Base-by-base conservation (phyloP, 768 basidiomycete genomes). In the Phylloporus sp. region DNA sequence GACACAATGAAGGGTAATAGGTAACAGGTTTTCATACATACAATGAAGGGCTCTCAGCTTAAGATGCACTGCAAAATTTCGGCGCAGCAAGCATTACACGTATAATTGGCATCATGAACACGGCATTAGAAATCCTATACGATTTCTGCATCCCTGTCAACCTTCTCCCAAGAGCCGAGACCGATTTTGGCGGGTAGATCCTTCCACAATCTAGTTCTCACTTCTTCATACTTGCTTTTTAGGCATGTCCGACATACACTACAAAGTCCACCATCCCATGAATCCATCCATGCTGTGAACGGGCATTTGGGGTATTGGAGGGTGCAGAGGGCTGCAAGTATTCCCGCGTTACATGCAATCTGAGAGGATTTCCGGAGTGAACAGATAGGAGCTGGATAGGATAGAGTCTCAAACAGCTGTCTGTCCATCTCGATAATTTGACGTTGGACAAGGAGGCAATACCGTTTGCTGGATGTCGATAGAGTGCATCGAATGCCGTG, bases 161-260 rank as follows among this genome's bases (percentile, higher is more conserved):
- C n/a, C n/a, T n/a, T n/a, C n/a, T 49, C 59, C 39, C 52, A 49
- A 44, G 58, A 48, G 31, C 13, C 20, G 21, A 60, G 48, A 1
- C 58, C 58, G 10, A 61, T 61, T 10, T 58, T 59, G 22, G 50
- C 45, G 3, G 58, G 55, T 2, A 60, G 18, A 10, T 27, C 48
- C n/a, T 37, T 26, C 58, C 58, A 60, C 31, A 55, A 58, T 11
- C 61, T 59, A 31, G 61, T 59, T 39, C 58, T 53, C 18, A 55
- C 58, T 22, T 60, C 58, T 29, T 60, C 58, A 9, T 61, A 61
- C 42, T 61, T 55, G 38, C 58, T 46, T 1, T 60, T 58, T 46
- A 55, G 61, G 40, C 55, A 54, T 23, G 61, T 20, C 49, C 40
- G 50, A 23, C 58, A 60, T 8, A 42, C 45, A 14, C 44, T 21